Evolutionary conservation across 2,329 filamentous ascomycete genomes (phyloP), one percentile per base, ranked within the genome.

Genomic region (Incumbomyces delicatus): DNA sequence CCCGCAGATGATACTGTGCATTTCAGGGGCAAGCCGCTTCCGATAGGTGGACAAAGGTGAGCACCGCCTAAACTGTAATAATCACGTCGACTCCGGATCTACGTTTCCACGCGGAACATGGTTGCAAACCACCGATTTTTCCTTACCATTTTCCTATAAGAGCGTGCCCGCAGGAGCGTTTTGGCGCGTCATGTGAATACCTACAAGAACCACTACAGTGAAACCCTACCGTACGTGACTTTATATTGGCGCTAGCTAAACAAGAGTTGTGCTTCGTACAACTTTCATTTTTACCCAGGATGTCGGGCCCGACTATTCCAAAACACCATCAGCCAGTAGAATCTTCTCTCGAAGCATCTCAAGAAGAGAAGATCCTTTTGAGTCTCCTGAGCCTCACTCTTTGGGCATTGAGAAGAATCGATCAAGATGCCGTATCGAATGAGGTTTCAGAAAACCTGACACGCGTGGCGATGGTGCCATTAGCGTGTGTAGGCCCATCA

Each of bases 391-490:
- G 42, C 42, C 42, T 45, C 42, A 45, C 33, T 45, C 6, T 17
- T 45, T 45, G 33, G 42, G 42, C 42, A 45, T 31, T 45, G 17
- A 29, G n/a, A 29, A 37, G 30, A 31, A 22, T 38, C 30, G 41
- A 20, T 27, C 17, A 30, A 13, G 20, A 31, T 30, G 10, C 12
- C n/a, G 42, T 6, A 11, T 31, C 42, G 42, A 45, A 45, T 45
- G 22, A 27, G 34, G 42, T 7, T 29, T 36, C 14, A 34, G 20
- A 45, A 22, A 45, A 38, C 32, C 30, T 20, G 27, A 45, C 31
- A 2, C n/a, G 22, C 42, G 36, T 31, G 42, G 32, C 34, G 42
- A 44, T 44, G 41, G 41, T 44, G 41, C 35, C 16, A 44, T 37
- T 45, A 45, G 42, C 33, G 27, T 45, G 33, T 33, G 30, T 45